A percentile compares a stretch with the other conserved stretches of the same genome.
Evolutionary conservation across 2,329 filamentous ascomycete species (phyloP).

Genomic region (Colletotrichum shisoi): DNA sequence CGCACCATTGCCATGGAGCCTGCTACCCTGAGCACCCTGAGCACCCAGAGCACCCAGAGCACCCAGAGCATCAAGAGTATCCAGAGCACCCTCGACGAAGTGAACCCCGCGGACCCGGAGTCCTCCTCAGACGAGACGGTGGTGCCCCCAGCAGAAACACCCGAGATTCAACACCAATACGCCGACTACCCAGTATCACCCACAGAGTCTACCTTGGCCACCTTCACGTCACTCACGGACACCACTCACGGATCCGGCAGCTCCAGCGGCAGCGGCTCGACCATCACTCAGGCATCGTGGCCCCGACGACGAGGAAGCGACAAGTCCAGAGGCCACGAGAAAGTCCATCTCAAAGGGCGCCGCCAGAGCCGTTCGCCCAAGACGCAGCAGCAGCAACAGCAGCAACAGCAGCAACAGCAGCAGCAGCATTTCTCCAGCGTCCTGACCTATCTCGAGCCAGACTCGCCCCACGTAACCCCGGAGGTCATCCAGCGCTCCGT

Average conservation of each 20-base stretch:
- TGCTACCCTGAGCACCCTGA: no score
- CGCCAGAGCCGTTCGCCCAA: slow-evolving; percentile 31
- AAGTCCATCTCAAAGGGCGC: slow-evolving; percentile 39
- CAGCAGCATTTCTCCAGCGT: slow-evolving; percentile 44
- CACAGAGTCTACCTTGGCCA: slow-evolving; percentile 47
- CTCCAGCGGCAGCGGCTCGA: slow-evolving; percentile 54
- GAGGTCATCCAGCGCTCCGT: slow-evolving; percentile 48
- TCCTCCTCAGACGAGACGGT: slow-evolving; percentile 34
- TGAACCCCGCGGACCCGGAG: slow-evolving; percentile 19
- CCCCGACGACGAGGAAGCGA: slow-evolving; percentile 34
- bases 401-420: not conserved
- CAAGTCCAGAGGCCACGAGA: slow-evolving; percentile 35
- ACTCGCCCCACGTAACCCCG: slow-evolving; percentile 58
- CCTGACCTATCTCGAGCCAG: slow-evolving; percentile 66
- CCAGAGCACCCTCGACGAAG: slow-evolving; percentile 11
- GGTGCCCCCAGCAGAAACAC: slow-evolving; percentile 1
- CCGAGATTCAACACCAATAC: slow-evolving; percentile 5
- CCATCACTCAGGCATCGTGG: slow-evolving; percentile 50
- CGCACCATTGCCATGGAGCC: slow-evolving; percentile 6
- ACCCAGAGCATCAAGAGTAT: no score
- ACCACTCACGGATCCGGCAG: slow-evolving; percentile 49
- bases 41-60: no score
- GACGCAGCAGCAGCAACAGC: slow-evolving; percentile 20
- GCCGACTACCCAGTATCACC: slow-evolving; percentile 43
- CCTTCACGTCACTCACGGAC: slow-evolving; percentile 43